A percentile compares a stretch with the other conserved stretches of the same genome.
Evolutionary conservation across 768 basidiomycete genomes (phyloP).

Genomic region (Panaeolus papilionaceus): DNA sequence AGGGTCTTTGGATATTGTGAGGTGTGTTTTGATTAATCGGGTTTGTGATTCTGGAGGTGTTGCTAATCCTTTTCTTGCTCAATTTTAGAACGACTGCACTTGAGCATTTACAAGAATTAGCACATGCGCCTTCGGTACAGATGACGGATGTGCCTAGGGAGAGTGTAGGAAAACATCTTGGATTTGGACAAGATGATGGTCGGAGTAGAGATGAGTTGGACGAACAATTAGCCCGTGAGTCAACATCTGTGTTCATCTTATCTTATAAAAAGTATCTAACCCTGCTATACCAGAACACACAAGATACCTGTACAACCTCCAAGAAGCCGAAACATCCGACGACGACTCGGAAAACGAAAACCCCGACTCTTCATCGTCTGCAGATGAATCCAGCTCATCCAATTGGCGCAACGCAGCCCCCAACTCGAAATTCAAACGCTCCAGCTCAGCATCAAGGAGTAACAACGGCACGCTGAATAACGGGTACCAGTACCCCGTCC

Average conservation of each 20-base stretch:
- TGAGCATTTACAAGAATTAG: constrained; percentile 50
- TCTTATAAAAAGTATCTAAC: background rate
- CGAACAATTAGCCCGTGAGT: constrained; percentile 72
- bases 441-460: background rate
- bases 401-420: background rate
- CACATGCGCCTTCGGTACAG: constrained; percentile 81
- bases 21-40: constrained; percentile 49
- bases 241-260: no score
- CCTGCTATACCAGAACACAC: constrained; percentile 56
- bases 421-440: constrained; percentile 1
- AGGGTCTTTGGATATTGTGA: constrained; percentile 78
- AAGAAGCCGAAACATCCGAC: constrained; percentile 49
- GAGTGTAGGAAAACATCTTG: constrained; percentile 67
- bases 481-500: background rate
- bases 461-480: background rate
- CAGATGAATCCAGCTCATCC: constrained; percentile 34
- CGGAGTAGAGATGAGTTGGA: constrained; percentile 67
- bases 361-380: constrained; percentile 42
- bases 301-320: constrained; percentile 66
- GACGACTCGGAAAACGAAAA: constrained; percentile 56
- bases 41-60: background rate
- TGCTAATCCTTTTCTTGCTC: background rate
- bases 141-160: constrained; percentile 85
- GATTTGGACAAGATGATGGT: constrained; percentile 56
- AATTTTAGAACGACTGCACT: constrained; percentile 41